Base-by-base conservation (phyloP, 1,139 yeast genomes). In the Taiozyma sp. region DNA sequence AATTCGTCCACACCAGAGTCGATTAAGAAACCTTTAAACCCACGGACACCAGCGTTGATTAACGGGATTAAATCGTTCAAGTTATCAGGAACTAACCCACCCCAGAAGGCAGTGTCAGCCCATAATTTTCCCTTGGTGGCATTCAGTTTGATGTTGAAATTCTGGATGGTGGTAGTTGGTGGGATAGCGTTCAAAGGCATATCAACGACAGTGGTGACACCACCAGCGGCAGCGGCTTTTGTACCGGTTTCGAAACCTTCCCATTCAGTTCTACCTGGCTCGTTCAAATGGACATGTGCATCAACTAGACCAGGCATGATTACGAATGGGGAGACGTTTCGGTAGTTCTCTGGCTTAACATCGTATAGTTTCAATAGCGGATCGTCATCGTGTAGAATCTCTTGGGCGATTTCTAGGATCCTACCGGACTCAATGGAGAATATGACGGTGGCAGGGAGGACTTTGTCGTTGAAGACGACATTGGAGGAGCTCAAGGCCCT, bases 21-120 rank as follows among this genome's bases (percentile, higher is more conserved):
- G 61, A 91, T 89, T 72, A 91, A 71, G 62, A 92, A 92, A 38
- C 96, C 93, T 66, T 91, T 91, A 72, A 91, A 91, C 0, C 97
- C 97, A 50, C 96, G 76, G 4, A 91, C 96, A 45, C 97, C 97
- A 63, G 88, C 84, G 52, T 81, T 70, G 53, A 90, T 83, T 59
- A 92, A 75, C 0, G 96, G 96, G 27, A 78, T 73, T 57, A 91
- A 74, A 58, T 88, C 83, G 13, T 77, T 71, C 52, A 84, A 66
- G 67, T 92, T 92, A 52, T 76, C 78, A 5, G 97, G 98, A 40
- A 92, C 79, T 57, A 91, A 72, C 0, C 97, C 98, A 50, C 97
- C 98, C 97, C 97, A 92, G 67, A 92, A 91, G 0, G 91, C 97
- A 13, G 88, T 91, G 64, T 92, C 97, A 39, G 88, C 95, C 96